Percentiles rank a stretch among this genome's conserved stretches.
Conservation (phyloP, 768 basidiomycete species). For the Tubosaeta brunneosetosa region DNA sequence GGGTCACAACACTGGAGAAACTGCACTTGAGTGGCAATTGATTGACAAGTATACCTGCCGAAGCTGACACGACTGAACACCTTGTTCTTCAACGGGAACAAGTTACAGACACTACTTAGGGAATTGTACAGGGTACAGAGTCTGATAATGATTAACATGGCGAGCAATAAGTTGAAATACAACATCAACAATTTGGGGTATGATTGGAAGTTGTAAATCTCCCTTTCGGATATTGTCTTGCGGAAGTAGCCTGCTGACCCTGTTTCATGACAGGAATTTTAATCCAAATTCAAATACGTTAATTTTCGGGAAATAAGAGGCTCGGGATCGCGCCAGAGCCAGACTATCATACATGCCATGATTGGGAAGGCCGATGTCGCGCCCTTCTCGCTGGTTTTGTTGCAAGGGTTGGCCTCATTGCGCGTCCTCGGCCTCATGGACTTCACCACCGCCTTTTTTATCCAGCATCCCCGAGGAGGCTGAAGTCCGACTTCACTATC, state of each 20-base stretch:
- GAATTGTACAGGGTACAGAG: slow-evolving; percentile 81
- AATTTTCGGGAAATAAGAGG: slow-evolving; percentile 94
- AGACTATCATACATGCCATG: slow-evolving; percentile 20
- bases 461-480: slow-evolving; percentile 75
- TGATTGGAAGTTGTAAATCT: slow-evolving; percentile 93
- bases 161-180: slow-evolving; percentile 90
- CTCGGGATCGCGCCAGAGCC: slow-evolving; percentile 87
- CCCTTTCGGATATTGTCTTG: no score
- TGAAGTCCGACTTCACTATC: slow-evolving; percentile 88
- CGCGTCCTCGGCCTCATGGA: slow-evolving; percentile 95
- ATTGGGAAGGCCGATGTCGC: slow-evolving; percentile 21
- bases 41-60: slow-evolving; percentile 81
- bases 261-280: slow-evolving; percentile 70
- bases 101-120: slow-evolving; percentile 84
- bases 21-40: slow-evolving; percentile 96
- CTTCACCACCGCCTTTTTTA: slow-evolving; percentile 62
- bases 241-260: not conserved
- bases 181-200: slow-evolving; percentile 98
- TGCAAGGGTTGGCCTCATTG: slow-evolving; percentile 74
- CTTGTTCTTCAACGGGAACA: slow-evolving; percentile 91
- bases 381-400: slow-evolving; percentile 79
- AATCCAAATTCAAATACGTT: slow-evolving; percentile 90
- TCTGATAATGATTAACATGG: slow-evolving; percentile 82
- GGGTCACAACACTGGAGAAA: slow-evolving; percentile 71
- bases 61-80: slow-evolving; percentile 70